These are phyloP conservation scores for Chlamydomonas reinhardtii DNA, from an alignment of 163 green algal genomes.

Conservation along the genomic window DNA sequence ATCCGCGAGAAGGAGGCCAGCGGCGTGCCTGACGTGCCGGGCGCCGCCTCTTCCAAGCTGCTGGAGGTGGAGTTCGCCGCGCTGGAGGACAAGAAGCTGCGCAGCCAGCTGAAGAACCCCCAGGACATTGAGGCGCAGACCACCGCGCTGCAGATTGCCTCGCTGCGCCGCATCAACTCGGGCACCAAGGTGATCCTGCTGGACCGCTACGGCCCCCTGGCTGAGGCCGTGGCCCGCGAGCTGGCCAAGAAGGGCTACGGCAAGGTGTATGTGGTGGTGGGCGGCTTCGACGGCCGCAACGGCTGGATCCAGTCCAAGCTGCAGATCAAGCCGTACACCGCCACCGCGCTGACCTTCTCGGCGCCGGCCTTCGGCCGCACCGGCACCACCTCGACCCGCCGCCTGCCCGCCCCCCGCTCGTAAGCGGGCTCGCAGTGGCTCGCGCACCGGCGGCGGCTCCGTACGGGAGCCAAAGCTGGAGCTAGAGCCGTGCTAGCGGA, in stretches of 20 bases:
- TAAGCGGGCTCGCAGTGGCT: neutral
- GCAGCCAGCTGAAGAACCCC: constrained; percentile 78
- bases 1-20: constrained; percentile 56
- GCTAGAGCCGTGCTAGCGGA: too few species aligned
- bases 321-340: constrained; percentile 74
- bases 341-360: constrained; percentile 39
- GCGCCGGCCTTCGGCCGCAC: constrained; percentile 33
- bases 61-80: constrained; percentile 85
- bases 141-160: constrained; percentile 75
- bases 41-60: constrained; percentile 55
- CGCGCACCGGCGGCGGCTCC: too few species aligned
- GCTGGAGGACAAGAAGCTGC: constrained; percentile 80
- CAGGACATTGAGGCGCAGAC: constrained; percentile 72
- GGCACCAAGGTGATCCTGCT: constrained; percentile 83
- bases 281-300: constrained; percentile 76
- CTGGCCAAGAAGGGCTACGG: constrained; percentile 80
- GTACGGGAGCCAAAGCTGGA: too few species aligned
- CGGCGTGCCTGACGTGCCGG: constrained; percentile 83
- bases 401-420: constrained; percentile 34
- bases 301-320: constrained; percentile 86
- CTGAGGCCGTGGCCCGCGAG: constrained; percentile 82
- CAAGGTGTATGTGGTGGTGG: constrained; percentile 56
- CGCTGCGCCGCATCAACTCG: constrained; percentile 82
- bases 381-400: constrained; percentile 42
- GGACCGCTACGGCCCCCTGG: constrained; percentile 78